These are phyloP conservation scores for Xylaria sp. DNA, from an alignment of 2,329 filamentous ascomycete species.

Conservation along the genomic window DNA sequence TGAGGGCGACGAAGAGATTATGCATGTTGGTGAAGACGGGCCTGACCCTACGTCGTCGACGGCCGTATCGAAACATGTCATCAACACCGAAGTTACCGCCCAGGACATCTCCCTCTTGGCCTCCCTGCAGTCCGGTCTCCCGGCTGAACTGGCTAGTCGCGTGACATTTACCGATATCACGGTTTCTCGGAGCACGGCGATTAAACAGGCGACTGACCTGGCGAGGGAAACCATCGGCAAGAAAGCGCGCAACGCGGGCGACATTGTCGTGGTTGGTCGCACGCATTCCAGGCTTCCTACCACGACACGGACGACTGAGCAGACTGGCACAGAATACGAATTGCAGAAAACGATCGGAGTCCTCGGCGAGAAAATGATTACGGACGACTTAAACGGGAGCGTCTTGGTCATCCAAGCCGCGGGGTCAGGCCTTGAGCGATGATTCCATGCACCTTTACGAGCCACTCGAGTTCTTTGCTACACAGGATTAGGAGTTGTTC, in stretches of 20 bases:
- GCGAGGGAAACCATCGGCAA: slow-evolving; percentile 64
- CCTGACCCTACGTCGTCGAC: slow-evolving; percentile 15
- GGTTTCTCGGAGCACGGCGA: slow-evolving; percentile 43
- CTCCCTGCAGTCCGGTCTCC: slow-evolving; percentile 38
- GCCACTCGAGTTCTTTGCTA: too few relatives aligned
- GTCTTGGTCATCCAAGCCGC: slow-evolving; percentile 70
- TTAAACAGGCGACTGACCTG: slow-evolving; percentile 51
- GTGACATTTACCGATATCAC: slow-evolving; percentile 54
- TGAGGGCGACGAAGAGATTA: slow-evolving; percentile 32
- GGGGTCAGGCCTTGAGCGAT: slow-evolving; percentile 21
- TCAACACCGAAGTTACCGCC: slow-evolving; percentile 38
- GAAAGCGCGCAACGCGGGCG: slow-evolving; percentile 66
- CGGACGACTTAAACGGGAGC: slow-evolving; percentile 64
- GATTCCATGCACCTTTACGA: neutral
- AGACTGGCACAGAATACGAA: slow-evolving; percentile 39
- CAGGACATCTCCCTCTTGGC: slow-evolving; percentile 41
- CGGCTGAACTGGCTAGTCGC: slow-evolving; percentile 37
- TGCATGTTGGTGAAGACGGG: slow-evolving; percentile 20
- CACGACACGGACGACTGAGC: slow-evolving; percentile 25
- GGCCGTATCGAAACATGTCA: slow-evolving; percentile 25
- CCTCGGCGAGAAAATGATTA: slow-evolving; percentile 63
- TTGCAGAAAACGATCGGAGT: slow-evolving; percentile 58
- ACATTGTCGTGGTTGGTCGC: slow-evolving; percentile 70
- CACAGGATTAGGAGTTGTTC: too few relatives aligned
- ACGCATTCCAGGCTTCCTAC: slow-evolving; percentile 42